Percentiles rank a stretch among this genome's conserved stretches.
phyloP scores from a whole-genome alignment of 2,329 filamentous ascomycete species.

The Neocatenulostroma microsporum region DNA sequence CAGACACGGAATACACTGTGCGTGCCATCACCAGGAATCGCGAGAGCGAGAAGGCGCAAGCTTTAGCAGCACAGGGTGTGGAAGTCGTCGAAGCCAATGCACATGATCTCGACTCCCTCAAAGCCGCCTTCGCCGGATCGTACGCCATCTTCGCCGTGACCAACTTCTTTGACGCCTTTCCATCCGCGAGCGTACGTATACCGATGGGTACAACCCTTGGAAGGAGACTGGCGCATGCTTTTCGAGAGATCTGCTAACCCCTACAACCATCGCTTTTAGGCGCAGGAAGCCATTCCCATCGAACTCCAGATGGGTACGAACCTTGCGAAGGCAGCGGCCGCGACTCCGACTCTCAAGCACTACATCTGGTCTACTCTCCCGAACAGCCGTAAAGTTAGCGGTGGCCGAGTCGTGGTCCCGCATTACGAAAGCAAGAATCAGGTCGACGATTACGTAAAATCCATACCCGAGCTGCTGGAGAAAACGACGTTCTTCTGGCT shows the following conservation, averaged over 20 bases:
- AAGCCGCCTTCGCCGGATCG: constrained; percentile 1
- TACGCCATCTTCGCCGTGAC: constrained; percentile 3
- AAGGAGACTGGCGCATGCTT: too few relatives aligned
- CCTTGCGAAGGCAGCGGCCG: constrained; percentile 2
- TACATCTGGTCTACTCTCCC: constrained; percentile 5
- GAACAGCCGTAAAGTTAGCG: not conserved
- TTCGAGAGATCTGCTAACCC: too few relatives aligned
- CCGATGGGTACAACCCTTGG: too few relatives aligned
- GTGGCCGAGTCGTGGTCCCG: constrained; percentile 1
- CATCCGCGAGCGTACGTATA: too few relatives aligned
- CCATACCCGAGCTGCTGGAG: not conserved
- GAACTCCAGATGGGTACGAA: constrained; percentile 1
- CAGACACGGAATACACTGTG: not conserved
- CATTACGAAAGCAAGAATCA: constrained; percentile 4
- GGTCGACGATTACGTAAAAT: constrained; percentile 3
- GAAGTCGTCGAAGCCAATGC: constrained; percentile 3
- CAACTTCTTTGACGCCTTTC: constrained; percentile 2
- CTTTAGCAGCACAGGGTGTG: not conserved
- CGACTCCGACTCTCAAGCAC: not conserved
- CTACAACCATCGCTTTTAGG: too few relatives aligned
- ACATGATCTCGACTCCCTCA: not conserved
- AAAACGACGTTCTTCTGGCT: constrained; percentile 1
- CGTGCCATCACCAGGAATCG: not conserved
- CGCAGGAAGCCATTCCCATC: not conserved
- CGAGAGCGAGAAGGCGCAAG: constrained; percentile 1